Evolutionary conservation across 495 filamentous ascomycete genomes (phyloP), one percentile per base, ranked within the genome.

Genomic region (Cairneyella variabilis): DNA sequence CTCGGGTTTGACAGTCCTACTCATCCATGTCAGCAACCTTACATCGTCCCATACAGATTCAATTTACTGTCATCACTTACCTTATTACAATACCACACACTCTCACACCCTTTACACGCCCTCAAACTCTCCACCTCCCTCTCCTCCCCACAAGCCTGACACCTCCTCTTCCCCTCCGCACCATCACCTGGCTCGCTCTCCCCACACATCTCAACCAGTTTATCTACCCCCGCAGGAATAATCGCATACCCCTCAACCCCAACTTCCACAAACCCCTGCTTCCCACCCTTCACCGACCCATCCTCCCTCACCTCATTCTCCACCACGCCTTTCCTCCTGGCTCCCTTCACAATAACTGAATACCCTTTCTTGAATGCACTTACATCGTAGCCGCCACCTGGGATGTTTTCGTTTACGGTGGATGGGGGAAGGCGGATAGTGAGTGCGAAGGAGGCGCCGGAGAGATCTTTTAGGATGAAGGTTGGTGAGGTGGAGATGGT

Each of bases 31-130:
- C 30, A 50, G 42, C 40, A 46, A 23, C 5, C 39, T 21, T 34
- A 12, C 3, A 41, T 26, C 11, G 43, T 37, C 7, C 30, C n/a
- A n/a, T n/a, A n/a, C n/a, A n/a, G n/a, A 11, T 16, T 14, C 10
- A 46, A 32, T n/a, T 11, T 2, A 47, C 16, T 5, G 44, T 27
- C 25, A 34, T 22, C 11, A 48, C 59, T 36, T 51, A 62, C 59
- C 42, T 58, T 62, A 20, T 50, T 38, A 45, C 59, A 62, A 54
- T 62, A 62, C 54, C 55, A 58, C 2, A 62, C 51, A 10, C 23
- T 14, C 25, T 55, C 47, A 46, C 59, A 62, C 11, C 59, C 57
- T 30, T 43, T 51, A 53, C 57, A 60, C 22, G 30, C 37, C 34
- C 28, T 46, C 22, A 60, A 27, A 25, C 23, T 30, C 16, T 38